These are phyloP conservation scores for Antitrichia curtipendula DNA, from an alignment of 225 moss, liverwort and hornwort species.

Conservation along the genomic window DNA sequence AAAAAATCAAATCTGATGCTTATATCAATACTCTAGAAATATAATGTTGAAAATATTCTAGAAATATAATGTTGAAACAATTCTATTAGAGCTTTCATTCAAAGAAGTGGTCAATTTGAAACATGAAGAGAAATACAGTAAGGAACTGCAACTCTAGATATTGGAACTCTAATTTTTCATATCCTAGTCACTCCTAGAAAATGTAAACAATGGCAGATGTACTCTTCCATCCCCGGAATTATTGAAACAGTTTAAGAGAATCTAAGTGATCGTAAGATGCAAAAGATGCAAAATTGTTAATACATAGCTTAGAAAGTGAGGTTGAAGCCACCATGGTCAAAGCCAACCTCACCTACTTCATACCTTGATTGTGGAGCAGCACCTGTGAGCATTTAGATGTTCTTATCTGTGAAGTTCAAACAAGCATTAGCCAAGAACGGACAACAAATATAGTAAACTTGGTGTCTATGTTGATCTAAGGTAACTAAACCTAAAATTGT, in stretches of 20 bases:
- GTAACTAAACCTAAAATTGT: too few species aligned
- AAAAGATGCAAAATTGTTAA: neutral
- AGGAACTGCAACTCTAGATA: neutral
- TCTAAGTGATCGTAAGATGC: neutral
- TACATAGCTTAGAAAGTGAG: neutral
- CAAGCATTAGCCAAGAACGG: neutral
- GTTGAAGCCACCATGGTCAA: neutral
- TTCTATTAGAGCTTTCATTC: neutral
- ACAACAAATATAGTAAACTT: neutral
- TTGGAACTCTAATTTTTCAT: neutral
- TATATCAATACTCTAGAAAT: neutral
- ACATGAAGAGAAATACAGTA: neutral
- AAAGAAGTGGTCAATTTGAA: neutral
- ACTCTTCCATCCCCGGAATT: neutral
- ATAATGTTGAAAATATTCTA: neutral
- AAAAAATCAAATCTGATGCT: neutral
- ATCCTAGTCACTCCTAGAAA: neutral
- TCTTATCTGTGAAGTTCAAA: neutral
- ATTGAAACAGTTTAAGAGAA: neutral
- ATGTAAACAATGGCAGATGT: neutral
- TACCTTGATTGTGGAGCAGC: neutral
- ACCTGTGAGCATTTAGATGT: neutral
- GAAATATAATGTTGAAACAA: neutral
- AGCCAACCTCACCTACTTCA: neutral
- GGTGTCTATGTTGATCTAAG: too few species aligned